Evolutionary conservation across 305 asterid genomes (phyloP).

Genomic region (Fraxinus angustifolia): DNA sequence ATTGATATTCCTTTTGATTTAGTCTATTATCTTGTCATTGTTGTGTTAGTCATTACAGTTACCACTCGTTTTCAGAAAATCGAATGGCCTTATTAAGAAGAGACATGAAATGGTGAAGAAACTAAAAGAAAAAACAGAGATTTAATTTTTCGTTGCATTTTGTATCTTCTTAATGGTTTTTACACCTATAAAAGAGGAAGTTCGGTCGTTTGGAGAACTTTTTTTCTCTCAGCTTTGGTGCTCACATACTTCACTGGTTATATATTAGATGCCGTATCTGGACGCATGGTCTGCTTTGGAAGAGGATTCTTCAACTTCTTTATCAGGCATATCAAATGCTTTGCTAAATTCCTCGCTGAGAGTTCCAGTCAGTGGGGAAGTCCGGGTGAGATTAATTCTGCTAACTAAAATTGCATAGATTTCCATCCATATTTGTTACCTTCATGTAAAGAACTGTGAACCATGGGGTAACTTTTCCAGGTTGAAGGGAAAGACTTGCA

Average conservation of each 20-base stretch:
- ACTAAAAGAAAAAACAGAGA: not conserved
- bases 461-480: constrained; percentile 29
- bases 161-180: not conserved
- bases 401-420: not conserved
- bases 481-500: constrained; percentile 51
- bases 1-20: not conserved
- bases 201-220: not conserved
- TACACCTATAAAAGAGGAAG: not conserved
- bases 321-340: constrained; percentile 51
- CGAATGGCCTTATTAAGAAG: not conserved
- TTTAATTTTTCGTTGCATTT: not conserved
- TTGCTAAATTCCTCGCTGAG: constrained; percentile 58
- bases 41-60: not conserved
- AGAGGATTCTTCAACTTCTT: constrained; percentile 52
- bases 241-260: not conserved
- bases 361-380: constrained; percentile 66
- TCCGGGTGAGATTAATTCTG: constrained; percentile 45
- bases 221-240: not conserved
- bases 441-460: constrained; percentile 9
- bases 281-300: constrained; percentile 70
- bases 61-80: not conserved
- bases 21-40: not conserved
- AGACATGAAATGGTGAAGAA: not conserved
- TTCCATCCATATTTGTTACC: not conserved
- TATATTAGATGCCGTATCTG: constrained; percentile 60